These are phyloP conservation scores for Entomortierella parvispora DNA, from an alignment of 192 early-diverging fungal species.

Conservation along the genomic window DNA sequence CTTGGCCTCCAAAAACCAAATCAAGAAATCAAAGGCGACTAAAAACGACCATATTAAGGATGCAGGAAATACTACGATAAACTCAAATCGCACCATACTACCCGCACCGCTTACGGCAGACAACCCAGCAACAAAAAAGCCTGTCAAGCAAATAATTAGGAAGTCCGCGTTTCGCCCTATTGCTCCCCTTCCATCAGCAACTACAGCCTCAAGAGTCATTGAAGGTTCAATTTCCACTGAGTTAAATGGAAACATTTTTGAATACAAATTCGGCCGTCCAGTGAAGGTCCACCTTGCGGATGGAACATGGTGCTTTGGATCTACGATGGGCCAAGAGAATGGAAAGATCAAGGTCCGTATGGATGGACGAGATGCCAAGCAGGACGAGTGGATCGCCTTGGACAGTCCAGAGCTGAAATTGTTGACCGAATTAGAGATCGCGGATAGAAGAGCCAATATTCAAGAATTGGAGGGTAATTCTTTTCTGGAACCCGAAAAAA, in stretches of 20 bases:
- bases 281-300: constrained; percentile 57
- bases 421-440: constrained; percentile 29
- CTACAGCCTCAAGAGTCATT: constrained; percentile 56
- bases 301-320: constrained; percentile 59
- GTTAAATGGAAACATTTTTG: constrained; percentile 58
- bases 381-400: constrained; percentile 65
- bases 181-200: no score
- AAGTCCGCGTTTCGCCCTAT: no score
- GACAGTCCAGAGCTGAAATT: constrained; percentile 57
- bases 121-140: no score
- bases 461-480: no score
- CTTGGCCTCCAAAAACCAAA: constrained; percentile 1
- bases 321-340: constrained; percentile 51
- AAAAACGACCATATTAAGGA: not conserved
- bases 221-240: constrained; percentile 45
- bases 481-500: no score
- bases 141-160: no score
- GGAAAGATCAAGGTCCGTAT: constrained; percentile 60
- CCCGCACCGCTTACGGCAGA: no score
- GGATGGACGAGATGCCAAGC: constrained; percentile 62
- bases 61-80: not conserved
- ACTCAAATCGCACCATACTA: not conserved
- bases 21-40: constrained; percentile 21
- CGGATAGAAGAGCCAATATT: not conserved
- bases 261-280: constrained; percentile 51